Base-by-base conservation (phyloP, 129 eudicot genomes). In the Flaveria brownii region DNA sequence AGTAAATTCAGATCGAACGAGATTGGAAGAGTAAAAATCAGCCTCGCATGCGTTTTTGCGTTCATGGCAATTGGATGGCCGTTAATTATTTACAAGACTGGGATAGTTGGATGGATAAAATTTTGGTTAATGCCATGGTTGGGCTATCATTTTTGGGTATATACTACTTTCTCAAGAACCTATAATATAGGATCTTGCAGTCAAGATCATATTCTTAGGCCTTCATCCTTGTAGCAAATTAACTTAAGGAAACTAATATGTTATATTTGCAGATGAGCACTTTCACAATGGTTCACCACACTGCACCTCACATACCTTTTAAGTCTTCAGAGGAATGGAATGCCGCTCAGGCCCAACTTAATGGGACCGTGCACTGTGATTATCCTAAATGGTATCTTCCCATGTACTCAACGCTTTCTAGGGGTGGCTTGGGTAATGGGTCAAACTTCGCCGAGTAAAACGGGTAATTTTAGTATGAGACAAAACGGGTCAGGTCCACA, bases 71-170 rank as follows among this genome's bases (percentile, higher is more conserved):
- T 89, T 56, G 97, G 96, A 67, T 94, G 98, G 97, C 98, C 98
- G 0, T 78, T 94, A 85, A 88, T 94, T 69, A 68, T 94, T 23
- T 86, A 76, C 77, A 84, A 87, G 51, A 75, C 90, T 3, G 98
- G 98, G 65, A 70, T 94, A 22, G 69, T 82, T 23, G 98, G 98
- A 77, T 94, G 98, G 98, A 86, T 94, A 70, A 94, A 94, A 76
- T 94, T 85, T 80, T 94, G 98, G 98, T 81, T 94, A 71, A 91
- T 91, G 92, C 98, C 98, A 14, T 91, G 98, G 98, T 66, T 94
- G 60, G 98, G 93, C 79, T 94, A 94, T 81, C 97, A 94, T 80
- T 94, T 94, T 71, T 94, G 98, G 97, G 97, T 90, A 88, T 41
- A 76, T 62, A 42, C 41, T 72, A 62, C 82, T 60, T 50, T 26